phyloP scores from a whole-genome alignment of 345 rosid species.

The Pseudoturritis turrita region DNA sequence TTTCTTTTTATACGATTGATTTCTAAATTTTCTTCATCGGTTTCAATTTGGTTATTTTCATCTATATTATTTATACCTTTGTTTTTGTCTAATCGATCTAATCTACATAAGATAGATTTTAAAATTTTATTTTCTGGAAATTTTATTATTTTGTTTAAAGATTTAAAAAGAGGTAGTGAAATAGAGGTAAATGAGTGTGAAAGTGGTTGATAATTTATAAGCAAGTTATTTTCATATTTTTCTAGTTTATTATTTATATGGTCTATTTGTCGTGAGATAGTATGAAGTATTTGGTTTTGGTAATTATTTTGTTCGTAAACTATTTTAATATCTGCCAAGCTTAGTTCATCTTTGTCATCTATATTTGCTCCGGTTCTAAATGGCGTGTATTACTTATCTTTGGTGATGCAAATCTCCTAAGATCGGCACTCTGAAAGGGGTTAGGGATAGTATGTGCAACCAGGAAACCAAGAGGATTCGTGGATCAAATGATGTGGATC shows the following conservation, averaged over 20 bases:
- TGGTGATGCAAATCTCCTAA: too few relatives aligned
- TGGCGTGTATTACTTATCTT: too few relatives aligned
- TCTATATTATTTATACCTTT: background rate
- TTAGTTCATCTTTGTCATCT: background rate
- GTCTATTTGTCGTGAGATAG: background rate
- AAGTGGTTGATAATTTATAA: too few relatives aligned
- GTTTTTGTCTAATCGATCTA: background rate
- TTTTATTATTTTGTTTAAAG: background rate
- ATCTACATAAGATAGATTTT: background rate
- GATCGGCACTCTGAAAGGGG: too few relatives aligned
- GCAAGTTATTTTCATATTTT: too few relatives aligned
- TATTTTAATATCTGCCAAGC: background rate
- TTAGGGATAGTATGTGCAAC: too few relatives aligned
- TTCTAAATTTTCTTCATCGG: background rate
- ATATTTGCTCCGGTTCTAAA: background rate
- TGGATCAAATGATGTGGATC: too few relatives aligned
- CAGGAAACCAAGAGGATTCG: too few relatives aligned
- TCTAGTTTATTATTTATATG: background rate
- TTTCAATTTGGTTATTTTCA: background rate
- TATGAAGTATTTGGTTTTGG: background rate
- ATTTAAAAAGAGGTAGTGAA: background rate
- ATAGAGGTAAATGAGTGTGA: too few relatives aligned
- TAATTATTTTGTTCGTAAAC: background rate
- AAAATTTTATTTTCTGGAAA: background rate
- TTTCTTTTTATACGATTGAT: background rate